Percentiles rank a stretch among this genome's conserved stretches.
Conservation (phyloP, 441 rosid species). For the Eruca vesicaria region DNA sequence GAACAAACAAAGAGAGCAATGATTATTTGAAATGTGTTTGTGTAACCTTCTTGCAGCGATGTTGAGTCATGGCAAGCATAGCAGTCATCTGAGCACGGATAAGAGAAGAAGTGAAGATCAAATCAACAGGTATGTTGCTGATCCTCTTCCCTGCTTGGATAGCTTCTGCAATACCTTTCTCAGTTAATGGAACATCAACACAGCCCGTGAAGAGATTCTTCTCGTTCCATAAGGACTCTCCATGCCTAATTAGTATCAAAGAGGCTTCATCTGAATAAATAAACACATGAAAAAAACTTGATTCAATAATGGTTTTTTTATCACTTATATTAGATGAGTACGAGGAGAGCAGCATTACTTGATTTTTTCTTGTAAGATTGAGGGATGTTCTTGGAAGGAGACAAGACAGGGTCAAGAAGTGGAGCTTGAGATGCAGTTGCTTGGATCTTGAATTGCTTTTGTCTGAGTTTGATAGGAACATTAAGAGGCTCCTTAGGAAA, state of each 20-base stretch:
- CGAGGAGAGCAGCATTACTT: constrained; percentile 40
- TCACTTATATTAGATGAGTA: not conserved
- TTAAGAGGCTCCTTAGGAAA: constrained; percentile 30
- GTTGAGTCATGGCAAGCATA: constrained; percentile 98
- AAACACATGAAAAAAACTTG: not conserved
- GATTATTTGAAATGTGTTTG: not conserved
- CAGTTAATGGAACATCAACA: constrained; percentile 90
- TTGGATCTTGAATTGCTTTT: constrained; percentile 39
- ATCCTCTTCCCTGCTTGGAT: constrained; percentile 96
- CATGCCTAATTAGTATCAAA: constrained; percentile 86
- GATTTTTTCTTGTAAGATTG: constrained; percentile 54
- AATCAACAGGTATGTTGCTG: constrained; percentile 89
- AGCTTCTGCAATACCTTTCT: constrained; percentile 92
- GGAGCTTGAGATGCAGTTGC: constrained; percentile 65
- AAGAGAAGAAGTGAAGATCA: constrained; percentile 82
- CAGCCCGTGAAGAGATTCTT: constrained; percentile 97
- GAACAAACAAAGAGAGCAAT: not conserved
- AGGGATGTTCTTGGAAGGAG: constrained; percentile 46
- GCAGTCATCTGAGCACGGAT: constrained; percentile 99
- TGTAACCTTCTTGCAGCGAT: constrained; percentile 82
- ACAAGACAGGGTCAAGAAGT: constrained; percentile 50
- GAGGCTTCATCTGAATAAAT: constrained; percentile 68
- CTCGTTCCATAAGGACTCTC: constrained; percentile 96
- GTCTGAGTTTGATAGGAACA: constrained; percentile 36
- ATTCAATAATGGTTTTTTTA: constrained; percentile 3